Evolutionary conservation across 2,329 filamentous ascomycete species (phyloP).

Genomic region (Hortaea werneckii): DNA sequence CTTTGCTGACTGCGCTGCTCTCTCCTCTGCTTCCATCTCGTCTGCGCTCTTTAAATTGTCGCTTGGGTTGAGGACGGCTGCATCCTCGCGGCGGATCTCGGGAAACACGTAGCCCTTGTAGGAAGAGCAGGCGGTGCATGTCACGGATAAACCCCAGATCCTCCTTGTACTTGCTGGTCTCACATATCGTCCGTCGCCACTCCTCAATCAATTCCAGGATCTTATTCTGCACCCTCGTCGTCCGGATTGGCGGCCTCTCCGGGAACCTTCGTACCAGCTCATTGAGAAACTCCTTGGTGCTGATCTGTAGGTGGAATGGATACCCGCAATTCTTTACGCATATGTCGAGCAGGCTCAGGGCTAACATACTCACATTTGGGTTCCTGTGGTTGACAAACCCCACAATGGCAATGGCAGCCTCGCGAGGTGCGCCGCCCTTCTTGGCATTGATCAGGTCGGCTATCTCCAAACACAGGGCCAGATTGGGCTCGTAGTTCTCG

Average conservation of each 20-base stretch:
- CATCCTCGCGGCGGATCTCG: slow-evolving; percentile 84
- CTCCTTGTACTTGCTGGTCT: slow-evolving; percentile 94
- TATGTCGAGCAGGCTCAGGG: slow-evolving; percentile 85
- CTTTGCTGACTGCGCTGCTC: slow-evolving; percentile 92
- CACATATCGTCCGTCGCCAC: slow-evolving; percentile 96
- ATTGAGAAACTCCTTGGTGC: slow-evolving; percentile 97
- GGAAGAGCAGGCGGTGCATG: slow-evolving; percentile 88
- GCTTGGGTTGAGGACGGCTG: slow-evolving; percentile 89
- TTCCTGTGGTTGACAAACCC: slow-evolving; percentile 95
- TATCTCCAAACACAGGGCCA: slow-evolving; percentile 93
- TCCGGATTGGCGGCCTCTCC: slow-evolving; percentile 77
- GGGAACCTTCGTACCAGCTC: slow-evolving; percentile 94
- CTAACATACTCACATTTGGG: slow-evolving; percentile 83
- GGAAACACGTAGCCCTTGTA: slow-evolving; percentile 98
- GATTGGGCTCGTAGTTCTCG: slow-evolving; percentile 95
- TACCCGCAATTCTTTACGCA: slow-evolving; percentile 99
- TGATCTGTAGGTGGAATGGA: slow-evolving; percentile 95
- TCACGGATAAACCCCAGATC: slow-evolving; percentile 92
- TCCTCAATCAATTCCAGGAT: slow-evolving; percentile 96
- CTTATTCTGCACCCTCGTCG: slow-evolving; percentile 78
- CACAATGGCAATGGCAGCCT: slow-evolving; percentile 87
- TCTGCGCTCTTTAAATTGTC: slow-evolving; percentile 94
- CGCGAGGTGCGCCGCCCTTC: slow-evolving; percentile 89
- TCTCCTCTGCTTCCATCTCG: slow-evolving; percentile 97
- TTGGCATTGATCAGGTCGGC: slow-evolving; percentile 93